phyloP scores from a whole-genome alignment of 768 basidiomycete genomes.

The Xanthoconium purpureum region DNA sequence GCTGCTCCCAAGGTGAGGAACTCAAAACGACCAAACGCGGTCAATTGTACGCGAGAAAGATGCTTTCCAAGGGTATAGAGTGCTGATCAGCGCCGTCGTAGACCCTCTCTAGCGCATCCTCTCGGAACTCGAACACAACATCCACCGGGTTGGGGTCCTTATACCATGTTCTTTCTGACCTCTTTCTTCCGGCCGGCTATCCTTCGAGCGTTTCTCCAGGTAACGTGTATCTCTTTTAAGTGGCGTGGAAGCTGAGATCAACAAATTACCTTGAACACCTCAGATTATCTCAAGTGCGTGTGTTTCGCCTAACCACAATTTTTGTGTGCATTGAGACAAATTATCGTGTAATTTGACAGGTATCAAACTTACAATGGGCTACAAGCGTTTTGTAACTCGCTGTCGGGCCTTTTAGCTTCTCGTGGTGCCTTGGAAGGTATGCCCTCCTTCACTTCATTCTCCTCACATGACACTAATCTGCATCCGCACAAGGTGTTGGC shows the following conservation, averaged over 20 bases:
- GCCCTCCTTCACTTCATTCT: neutral
- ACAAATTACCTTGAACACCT: neutral
- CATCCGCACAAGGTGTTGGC: slow-evolving; percentile 49
- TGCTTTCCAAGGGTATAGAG: neutral
- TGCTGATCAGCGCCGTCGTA: slow-evolving; percentile 6
- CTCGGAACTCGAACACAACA: neutral
- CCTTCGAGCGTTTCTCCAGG: slow-evolving; percentile 61
- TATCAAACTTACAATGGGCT: slow-evolving; percentile 65
- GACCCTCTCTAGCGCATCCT: neutral
- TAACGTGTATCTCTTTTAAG: slow-evolving; percentile 19
- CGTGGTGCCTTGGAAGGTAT: slow-evolving; percentile 66
- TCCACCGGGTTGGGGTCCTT: slow-evolving; percentile 1
- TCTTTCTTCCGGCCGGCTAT: slow-evolving; percentile 64
- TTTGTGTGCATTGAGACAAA: slow-evolving; percentile 3
- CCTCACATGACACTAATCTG: neutral
- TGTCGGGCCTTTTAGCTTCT: slow-evolving; percentile 61
- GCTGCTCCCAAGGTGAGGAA: slow-evolving; percentile 17
- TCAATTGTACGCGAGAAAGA: neutral
- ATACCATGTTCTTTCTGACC: slow-evolving; percentile 19
- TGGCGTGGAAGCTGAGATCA: neutral
- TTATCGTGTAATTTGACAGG: slow-evolving; percentile 32
- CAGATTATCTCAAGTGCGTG: slow-evolving; percentile 56
- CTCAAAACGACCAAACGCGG: neutral
- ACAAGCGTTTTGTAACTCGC: slow-evolving; percentile 68
- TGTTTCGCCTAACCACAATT: neutral